These are phyloP conservation scores for Penicillium cosmopolitanum DNA, from an alignment of 495 filamentous ascomycete species.

Conservation along the genomic window DNA sequence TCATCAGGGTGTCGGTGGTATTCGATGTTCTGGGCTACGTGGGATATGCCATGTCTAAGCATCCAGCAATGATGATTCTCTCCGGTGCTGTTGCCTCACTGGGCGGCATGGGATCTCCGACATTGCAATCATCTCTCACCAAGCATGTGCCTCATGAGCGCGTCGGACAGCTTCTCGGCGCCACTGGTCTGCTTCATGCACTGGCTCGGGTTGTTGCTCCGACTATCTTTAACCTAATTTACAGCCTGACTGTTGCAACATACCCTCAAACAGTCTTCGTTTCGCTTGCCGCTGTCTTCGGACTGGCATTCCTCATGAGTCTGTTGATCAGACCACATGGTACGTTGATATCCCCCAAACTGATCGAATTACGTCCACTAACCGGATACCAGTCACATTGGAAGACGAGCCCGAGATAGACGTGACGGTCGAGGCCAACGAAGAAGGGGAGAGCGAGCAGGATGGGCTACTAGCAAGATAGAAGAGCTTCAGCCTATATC, in stretches of 20 bases:
- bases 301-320: constrained; percentile 62
- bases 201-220: constrained; percentile 79
- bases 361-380: constrained; percentile 4
- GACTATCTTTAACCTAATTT: constrained; percentile 81
- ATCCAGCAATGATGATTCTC: constrained; percentile 58
- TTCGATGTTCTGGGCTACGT: constrained; percentile 77
- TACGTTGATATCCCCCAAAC: constrained; percentile 45
- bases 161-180: constrained; percentile 84
- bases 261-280: constrained; percentile 85
- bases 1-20: constrained; percentile 76
- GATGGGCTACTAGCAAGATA: constrained; percentile 20
- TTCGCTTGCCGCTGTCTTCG: constrained; percentile 67
- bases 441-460: constrained; percentile 23
- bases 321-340: constrained; percentile 74
- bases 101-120: constrained; percentile 84
- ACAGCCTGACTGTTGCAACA: constrained; percentile 75
- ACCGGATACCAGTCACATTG: constrained; percentile 23
- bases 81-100: constrained; percentile 73
- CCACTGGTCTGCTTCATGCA: constrained; percentile 82
- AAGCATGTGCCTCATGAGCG: constrained; percentile 86
- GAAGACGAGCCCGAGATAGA: constrained; percentile 21
- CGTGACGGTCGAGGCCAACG: constrained; percentile 24
- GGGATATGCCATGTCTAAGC: constrained; percentile 68
- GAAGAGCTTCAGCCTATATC: not conserved
- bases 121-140: constrained; percentile 78